These are phyloP conservation scores for Suhomyces guaymorum DNA, from an alignment of 1,139 yeast species.

Conservation along the genomic window DNA sequence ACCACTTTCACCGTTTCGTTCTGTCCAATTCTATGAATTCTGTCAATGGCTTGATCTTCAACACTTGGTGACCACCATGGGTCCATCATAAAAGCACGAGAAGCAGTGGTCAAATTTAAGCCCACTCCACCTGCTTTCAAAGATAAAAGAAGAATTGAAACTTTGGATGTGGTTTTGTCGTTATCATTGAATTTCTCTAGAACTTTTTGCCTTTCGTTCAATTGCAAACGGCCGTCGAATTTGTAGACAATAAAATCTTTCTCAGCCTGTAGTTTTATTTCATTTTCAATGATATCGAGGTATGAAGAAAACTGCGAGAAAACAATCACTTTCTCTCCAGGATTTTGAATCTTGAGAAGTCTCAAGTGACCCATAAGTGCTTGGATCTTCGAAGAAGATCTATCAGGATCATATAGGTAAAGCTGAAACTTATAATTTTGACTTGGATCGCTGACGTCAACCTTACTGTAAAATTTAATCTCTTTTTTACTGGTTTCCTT, in stretches of 20 bases:
- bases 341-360: constrained; percentile 51
- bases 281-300: constrained; percentile 71
- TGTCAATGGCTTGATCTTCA: constrained; percentile 93
- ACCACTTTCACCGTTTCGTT: constrained; percentile 67
- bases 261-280: constrained; percentile 46
- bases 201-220: constrained; percentile 65
- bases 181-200: constrained; percentile 53
- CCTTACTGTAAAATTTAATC: constrained; percentile 34
- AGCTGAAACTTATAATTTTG: constrained; percentile 32
- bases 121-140: constrained; percentile 97
- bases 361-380: constrained; percentile 66
- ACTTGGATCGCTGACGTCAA: constrained; percentile 22
- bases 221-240: constrained; percentile 78
- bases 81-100: constrained; percentile 88
- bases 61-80: constrained; percentile 98
- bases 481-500: constrained; percentile 33
- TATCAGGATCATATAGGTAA: constrained; percentile 50
- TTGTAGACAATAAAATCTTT: constrained; percentile 54
- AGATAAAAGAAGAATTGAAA: constrained; percentile 67
- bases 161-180: constrained; percentile 27
- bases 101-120: constrained; percentile 81
- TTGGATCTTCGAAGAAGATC: constrained; percentile 70
- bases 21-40: constrained; percentile 93
- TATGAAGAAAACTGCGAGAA: constrained; percentile 90
- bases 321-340: constrained; percentile 76